These are phyloP conservation scores for Mycena rosella DNA, from an alignment of 768 basidiomycete genomes.

Conservation along the genomic window DNA sequence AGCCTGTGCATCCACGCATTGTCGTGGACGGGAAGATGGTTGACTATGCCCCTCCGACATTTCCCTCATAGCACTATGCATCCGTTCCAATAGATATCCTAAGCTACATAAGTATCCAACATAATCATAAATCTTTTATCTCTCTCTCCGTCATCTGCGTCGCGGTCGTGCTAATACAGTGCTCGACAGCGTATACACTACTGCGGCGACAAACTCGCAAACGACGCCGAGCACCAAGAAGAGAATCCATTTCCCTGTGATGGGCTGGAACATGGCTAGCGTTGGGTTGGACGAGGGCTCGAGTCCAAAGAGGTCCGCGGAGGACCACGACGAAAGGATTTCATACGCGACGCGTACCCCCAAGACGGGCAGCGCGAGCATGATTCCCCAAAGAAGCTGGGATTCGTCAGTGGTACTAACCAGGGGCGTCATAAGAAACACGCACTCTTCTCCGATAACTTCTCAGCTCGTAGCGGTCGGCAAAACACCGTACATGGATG, in stretches of 20 bases:
- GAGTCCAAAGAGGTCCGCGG: constrained; percentile 58
- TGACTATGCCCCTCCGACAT: constrained; percentile 83
- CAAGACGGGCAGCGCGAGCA: constrained; percentile 70
- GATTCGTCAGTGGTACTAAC: background rate
- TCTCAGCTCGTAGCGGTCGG: constrained; percentile 61
- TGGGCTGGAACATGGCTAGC: constrained; percentile 67
- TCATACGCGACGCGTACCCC: constrained; percentile 69
- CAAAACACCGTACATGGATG: constrained; percentile 58
- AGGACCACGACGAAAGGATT: constrained; percentile 70
- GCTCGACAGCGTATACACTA: constrained; percentile 63
- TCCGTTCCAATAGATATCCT: constrained; percentile 28
- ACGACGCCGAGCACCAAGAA: constrained; percentile 71
- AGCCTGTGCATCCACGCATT: constrained; percentile 50
- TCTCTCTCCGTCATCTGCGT: background rate
- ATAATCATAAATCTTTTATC: constrained; percentile 28
- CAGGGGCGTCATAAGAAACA: constrained; percentile 12
- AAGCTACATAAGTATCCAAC: constrained; percentile 34
- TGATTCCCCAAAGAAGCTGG: constrained; percentile 69
- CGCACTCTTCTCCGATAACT: constrained; percentile 61
- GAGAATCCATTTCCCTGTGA: constrained; percentile 68
- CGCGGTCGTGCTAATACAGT: constrained; percentile 44
- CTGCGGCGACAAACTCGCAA: constrained; percentile 67
- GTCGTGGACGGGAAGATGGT: constrained; percentile 68
- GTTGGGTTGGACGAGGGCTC: constrained; percentile 53
- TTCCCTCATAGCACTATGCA: constrained; percentile 24